Conservation (phyloP, 164 flowering plant genomes). For the Tetracentron sinense region DNA sequence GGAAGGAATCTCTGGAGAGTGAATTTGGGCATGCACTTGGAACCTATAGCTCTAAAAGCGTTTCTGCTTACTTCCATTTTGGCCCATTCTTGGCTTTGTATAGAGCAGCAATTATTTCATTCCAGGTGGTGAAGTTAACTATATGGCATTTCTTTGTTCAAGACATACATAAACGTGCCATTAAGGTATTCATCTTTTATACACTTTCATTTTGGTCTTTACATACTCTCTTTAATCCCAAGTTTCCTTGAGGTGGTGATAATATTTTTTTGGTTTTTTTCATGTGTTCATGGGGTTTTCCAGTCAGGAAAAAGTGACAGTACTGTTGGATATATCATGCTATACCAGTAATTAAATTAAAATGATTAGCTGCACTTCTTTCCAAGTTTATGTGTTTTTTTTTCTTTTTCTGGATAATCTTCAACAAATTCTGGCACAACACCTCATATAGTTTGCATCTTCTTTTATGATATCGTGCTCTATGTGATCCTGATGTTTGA, state of each 20-base stretch:
- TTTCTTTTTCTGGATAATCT: too few relatives aligned
- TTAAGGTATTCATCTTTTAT: slow-evolving; percentile 46
- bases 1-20: slow-evolving; percentile 82
- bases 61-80: slow-evolving; percentile 52
- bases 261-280: neutral
- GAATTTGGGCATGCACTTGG: slow-evolving; percentile 82
- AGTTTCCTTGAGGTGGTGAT: neutral
- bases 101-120: slow-evolving; percentile 88
- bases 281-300: neutral
- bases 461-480: neutral
- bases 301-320: too few relatives aligned
- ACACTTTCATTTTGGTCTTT: neutral
- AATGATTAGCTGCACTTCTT: too few relatives aligned
- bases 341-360: too few relatives aligned
- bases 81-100: slow-evolving; percentile 90
- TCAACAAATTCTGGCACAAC: too few relatives aligned
- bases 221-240: neutral
- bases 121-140: slow-evolving; percentile 66
- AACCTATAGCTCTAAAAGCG: slow-evolving; percentile 50
- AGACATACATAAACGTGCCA: slow-evolving; percentile 68
- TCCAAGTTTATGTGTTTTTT: too few relatives aligned
- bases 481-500: neutral
- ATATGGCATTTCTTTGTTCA: slow-evolving; percentile 70
- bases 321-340: too few relatives aligned
- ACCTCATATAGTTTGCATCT: too few relatives aligned